Evolutionary conservation across 176 grass and related monocot genomes (phyloP).

Genomic region (Elaeis guineensis): DNA sequence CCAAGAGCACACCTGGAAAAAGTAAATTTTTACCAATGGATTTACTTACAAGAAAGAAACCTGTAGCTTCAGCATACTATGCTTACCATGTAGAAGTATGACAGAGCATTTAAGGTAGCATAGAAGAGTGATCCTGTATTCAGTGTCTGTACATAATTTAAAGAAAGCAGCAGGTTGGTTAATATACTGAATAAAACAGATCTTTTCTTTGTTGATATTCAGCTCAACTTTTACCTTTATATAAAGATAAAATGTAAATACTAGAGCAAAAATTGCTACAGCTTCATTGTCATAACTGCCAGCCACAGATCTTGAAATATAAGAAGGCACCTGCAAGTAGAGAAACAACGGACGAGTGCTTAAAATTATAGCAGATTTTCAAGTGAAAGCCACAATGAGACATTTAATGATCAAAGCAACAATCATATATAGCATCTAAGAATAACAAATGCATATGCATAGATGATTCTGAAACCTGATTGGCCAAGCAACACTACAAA

Average conservation of each 20-base stretch:
- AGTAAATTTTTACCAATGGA: neutral
- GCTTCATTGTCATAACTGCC: slow-evolving; percentile 99
- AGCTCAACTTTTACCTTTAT: slow-evolving; percentile 54
- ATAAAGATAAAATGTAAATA: slow-evolving; percentile 99
- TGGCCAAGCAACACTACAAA: too few relatives aligned
- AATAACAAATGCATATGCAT: too few relatives aligned
- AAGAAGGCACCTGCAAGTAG: slow-evolving; percentile 74
- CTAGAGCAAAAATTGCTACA: slow-evolving; percentile 96
- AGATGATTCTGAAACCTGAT: too few relatives aligned
- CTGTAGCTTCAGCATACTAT: neutral
- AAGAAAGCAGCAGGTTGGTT: too few relatives aligned
- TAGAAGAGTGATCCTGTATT: slow-evolving; percentile 98
- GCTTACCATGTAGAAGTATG: slow-evolving; percentile 99
- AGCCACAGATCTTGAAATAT: slow-evolving; percentile 97
- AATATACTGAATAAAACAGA: neutral
- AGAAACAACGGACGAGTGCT: neutral
- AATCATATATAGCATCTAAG: too few relatives aligned
- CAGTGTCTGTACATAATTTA: slow-evolving; percentile 52
- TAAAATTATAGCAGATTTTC: too few relatives aligned
- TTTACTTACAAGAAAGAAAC: slow-evolving; percentile 22
- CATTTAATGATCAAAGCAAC: too few relatives aligned
- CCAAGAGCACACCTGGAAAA: slow-evolving; percentile 94
- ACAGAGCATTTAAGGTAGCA: slow-evolving; percentile 88
- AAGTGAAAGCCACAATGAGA: too few relatives aligned
- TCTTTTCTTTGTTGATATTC: too few relatives aligned